A percentile compares a stretch with the other conserved stretches of the same genome.
Conservation (phyloP, 495 filamentous ascomycete genomes). For the Talaromyces nanjingensis region DNA sequence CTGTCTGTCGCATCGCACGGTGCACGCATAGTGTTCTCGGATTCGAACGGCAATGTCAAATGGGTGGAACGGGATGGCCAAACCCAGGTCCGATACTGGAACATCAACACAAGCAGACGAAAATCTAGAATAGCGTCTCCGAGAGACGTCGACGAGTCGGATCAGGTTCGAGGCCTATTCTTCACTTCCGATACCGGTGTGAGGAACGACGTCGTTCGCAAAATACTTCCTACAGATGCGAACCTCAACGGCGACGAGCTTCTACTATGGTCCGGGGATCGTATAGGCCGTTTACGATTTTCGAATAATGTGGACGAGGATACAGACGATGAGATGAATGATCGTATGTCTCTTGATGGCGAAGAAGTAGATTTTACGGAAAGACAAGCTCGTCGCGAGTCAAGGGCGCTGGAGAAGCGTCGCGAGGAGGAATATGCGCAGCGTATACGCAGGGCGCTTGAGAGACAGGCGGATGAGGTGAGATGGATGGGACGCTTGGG, state of each 20-base stretch:
- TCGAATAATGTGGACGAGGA: constrained; percentile 42
- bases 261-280: constrained; percentile 75
- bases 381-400: constrained; percentile 34
- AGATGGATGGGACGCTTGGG: constrained; percentile 68
- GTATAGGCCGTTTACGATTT: constrained; percentile 63
- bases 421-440: constrained; percentile 53
- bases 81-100: constrained; percentile 65
- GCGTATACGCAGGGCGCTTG: constrained; percentile 67
- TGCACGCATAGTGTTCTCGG: constrained; percentile 74
- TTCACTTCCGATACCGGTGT: constrained; percentile 1
- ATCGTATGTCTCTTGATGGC: constrained; percentile 27
- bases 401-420: constrained; percentile 28
- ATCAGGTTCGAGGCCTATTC: constrained; percentile 3
- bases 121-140: constrained; percentile 6
- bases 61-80: constrained; percentile 89
- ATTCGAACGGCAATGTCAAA: constrained; percentile 76
- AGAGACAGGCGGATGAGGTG: constrained; percentile 77
- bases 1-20: constrained; percentile 82
- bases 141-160: neutral
- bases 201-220: constrained; percentile 51
- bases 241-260: constrained; percentile 52
- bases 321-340: constrained; percentile 42
- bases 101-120: constrained; percentile 45
- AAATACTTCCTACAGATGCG: constrained; percentile 57
- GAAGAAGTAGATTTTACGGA: constrained; percentile 27